Percentiles rank a stretch among this genome's conserved stretches.
These are phyloP conservation scores for Mycena kentingensis DNA, from an alignment of 768 basidiomycete species.

Conservation along the genomic window DNA sequence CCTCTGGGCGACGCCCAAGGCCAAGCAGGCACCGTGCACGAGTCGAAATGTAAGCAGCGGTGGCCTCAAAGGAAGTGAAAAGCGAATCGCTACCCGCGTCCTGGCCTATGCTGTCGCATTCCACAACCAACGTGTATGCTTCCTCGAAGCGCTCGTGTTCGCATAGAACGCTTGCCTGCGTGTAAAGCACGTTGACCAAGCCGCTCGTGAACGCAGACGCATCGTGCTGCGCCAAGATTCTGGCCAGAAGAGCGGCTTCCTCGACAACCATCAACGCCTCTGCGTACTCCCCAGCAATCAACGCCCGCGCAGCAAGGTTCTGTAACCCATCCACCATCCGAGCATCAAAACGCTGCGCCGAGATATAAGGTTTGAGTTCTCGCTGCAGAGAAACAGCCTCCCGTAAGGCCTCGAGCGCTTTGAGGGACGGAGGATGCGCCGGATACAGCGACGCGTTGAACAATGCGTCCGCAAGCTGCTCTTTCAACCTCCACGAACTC, in stretches of 20 bases:
- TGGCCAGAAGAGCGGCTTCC: slow-evolving; percentile 7
- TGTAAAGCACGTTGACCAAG: slow-evolving; percentile 18
- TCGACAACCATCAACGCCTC: slow-evolving; percentile 10
- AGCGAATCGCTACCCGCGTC: neutral
- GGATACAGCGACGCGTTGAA: slow-evolving; percentile 17
- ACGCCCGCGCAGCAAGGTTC: slow-evolving; percentile 15
- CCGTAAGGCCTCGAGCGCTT: slow-evolving; percentile 4
- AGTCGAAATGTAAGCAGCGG: slow-evolving; percentile 19
- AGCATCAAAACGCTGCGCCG: neutral
- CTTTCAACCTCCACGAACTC: slow-evolving; percentile 15
- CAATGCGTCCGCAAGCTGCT: slow-evolving; percentile 17
- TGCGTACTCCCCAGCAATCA: slow-evolving; percentile 5
- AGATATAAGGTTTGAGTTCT: neutral
- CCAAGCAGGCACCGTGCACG: slow-evolving; percentile 12
- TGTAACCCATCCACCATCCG: slow-evolving; percentile 17
- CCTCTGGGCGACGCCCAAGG: neutral
- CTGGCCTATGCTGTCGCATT: slow-evolving; percentile 5
- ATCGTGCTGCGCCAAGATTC: slow-evolving; percentile 5
- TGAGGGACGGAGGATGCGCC: neutral
- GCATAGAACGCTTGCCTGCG: slow-evolving; percentile 13
- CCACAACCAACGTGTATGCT: neutral
- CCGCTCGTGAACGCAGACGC: neutral
- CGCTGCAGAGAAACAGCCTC: slow-evolving; percentile 13
- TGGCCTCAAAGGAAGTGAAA: slow-evolving; percentile 11
- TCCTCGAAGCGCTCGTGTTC: slow-evolving; percentile 5